Evolutionary conservation across 768 basidiomycete species (phyloP).

Genomic region (Cystobasidium tubakii): DNA sequence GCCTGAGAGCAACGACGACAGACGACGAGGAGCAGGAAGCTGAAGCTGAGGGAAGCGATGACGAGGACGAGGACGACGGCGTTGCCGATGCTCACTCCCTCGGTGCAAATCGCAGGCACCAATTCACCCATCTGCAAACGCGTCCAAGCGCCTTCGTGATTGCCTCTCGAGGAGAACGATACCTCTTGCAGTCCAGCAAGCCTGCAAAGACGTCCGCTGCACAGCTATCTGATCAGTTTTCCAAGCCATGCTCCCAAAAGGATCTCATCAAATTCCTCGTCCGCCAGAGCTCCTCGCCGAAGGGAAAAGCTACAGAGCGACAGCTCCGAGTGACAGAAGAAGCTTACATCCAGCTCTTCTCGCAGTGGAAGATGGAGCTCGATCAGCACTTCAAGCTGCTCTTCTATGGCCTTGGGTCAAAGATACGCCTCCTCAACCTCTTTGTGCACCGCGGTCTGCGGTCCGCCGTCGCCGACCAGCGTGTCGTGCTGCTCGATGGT

Average conservation of each 20-base stretch:
- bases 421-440: slow-evolving; percentile 66
- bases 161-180: slow-evolving; percentile 73
- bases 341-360: slow-evolving; percentile 47
- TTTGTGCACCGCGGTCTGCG: slow-evolving; percentile 62
- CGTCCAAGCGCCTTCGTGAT: slow-evolving; percentile 52
- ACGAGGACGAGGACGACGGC: neutral
- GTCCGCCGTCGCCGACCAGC: neutral
- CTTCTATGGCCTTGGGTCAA: slow-evolving; percentile 85
- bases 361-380: slow-evolving; percentile 64
- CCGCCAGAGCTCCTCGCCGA: slow-evolving; percentile 20
- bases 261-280: slow-evolving; percentile 42
- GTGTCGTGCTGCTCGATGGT: slow-evolving; percentile 72
- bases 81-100: neutral
- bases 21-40: slow-evolving; percentile 18
- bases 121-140: neutral
- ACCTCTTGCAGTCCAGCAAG: slow-evolving; percentile 56
- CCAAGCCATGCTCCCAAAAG: slow-evolving; percentile 49
- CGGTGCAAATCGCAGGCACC: neutral
- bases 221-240: slow-evolving; percentile 61
- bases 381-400: slow-evolving; percentile 77
- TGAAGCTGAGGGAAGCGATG: neutral
- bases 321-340: slow-evolving; percentile 48
- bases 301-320: neutral
- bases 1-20: slow-evolving; percentile 19
- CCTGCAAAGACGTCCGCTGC: slow-evolving; percentile 69